Base-by-base conservation (phyloP, 805 yeast genomes). In the Tetrapisispora iriomotensis region DNA sequence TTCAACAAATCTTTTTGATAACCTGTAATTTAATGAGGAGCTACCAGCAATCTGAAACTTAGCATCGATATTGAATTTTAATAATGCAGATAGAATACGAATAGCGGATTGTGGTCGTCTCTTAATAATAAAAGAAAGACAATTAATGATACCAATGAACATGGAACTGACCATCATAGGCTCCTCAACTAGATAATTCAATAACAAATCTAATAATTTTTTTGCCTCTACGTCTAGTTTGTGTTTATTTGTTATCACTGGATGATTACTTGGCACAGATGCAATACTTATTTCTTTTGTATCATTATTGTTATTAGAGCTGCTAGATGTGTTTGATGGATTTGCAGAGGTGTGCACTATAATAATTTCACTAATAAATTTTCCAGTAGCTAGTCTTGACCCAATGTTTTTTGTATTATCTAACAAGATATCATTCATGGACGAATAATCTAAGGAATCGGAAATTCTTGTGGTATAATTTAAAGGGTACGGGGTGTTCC, bases 171-270 rank as follows among this genome's bases (percentile, higher is more conserved):
- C 67, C 44, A 71, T 60, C 47, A 75, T 54, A n/a, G 69, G 61
- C 37, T 76, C 82, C 25, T 71, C 77, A 29, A 68, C 65, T 39
- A 88, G 64, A 14, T 71, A 64, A 33, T 67, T 64, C 34, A 86
- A 62, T 23, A 90, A 56, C 26, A 75, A 58, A 48, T 86, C 95
- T 26, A 92, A 62, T 40, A 82, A 63, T 3, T 71, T 77, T 39
- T 70, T 72, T 0, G 88, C 81, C 55, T 88, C 95, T 6, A 80
- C 74, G 47, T 81, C 86, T 45, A 87, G 60, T 18, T 65, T 57
- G 8, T 60, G 47, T 27, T 65, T 66, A 38, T 74, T 72, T 13
- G 50, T 41, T 32, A 87, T 67, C 29, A 83, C 72, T 1, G 86
- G 75, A 53, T 90, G 96, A 40, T 66, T 70, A 28, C 66, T 64